Base-by-base conservation (phyloP, 306 rosid species). In the Quercus agrifolia region DNA sequence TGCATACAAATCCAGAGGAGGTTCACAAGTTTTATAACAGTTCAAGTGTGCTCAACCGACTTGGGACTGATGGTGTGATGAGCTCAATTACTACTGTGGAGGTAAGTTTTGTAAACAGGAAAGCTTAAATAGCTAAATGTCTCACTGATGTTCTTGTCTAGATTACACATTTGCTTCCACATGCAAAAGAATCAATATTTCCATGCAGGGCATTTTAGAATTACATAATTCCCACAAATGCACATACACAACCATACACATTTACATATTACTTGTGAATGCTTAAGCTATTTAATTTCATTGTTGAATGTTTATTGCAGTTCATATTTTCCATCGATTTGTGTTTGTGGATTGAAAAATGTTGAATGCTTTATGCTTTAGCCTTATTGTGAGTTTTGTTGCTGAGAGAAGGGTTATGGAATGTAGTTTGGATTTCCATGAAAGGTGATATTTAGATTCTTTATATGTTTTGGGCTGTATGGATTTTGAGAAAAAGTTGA, bases 31-130 rank as follows among this genome's bases (percentile, higher is more conserved):
- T 92, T 80, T 92, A 89, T 54, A 71, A 75, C 0, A 91, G 89
- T 6, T 33, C 85, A 0, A 92, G 97, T 79, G 80, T 86, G 38
- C 28, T 92, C 2, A 84, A 86, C 69, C 91, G 97, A 1, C 93
- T 93, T 54, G 87, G 86, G 52, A 78, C 69, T 17, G 89, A 88
- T 70, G 93, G 92, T 14, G 55, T 76, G 68, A 81, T 84, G 90
- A 63, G 83, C 4, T 6, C 74, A 4, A 87, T 84, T 63, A 78
- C 90, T 2, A 86, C 90, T 6, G 46, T 74, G 71, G 75, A 73
- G 1, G 97, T 91, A 85, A 74, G 91, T 84, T 6, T 31, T 64
- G 41, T 31, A 17, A 25, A 49, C 17, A 30, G 23, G 4, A 4
- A 23, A 59, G 66, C 30, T 59, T 20, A 21, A 59, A 25, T 59